Evolutionary conservation across 805 yeast species (phyloP), one percentile per base, ranked within the genome.

Genomic region (Candida cerambycidarum): DNA sequence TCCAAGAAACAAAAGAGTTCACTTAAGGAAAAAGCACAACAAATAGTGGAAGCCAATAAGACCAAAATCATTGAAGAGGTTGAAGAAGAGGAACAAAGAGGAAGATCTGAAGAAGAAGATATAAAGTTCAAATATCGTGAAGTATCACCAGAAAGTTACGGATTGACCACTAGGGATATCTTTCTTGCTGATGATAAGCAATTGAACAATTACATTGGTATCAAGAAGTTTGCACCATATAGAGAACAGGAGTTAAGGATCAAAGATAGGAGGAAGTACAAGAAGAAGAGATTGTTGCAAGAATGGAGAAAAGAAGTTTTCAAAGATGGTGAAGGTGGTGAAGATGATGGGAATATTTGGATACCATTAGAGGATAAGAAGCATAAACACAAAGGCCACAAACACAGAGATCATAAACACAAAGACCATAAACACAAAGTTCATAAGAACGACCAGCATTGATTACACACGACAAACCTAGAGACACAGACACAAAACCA

Each of bases 141-240:
- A 54, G 98, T 93, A 3, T 89, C 96, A 1, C 97, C 99, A 7
- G 98, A 93, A 56, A 69, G 89, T 8, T 93, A 79, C 66, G 98
- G 98, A 10, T 73, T 93, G 38, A 74, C 86, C 0, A 77, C 93
- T 0, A 75, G 93, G 48, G 99, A 93, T 55, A 93, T 93, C 37
- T 71, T 93, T 41, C 67, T 88, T 45, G 99, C 99, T 11, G 92
- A 87, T 57, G 99, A 93, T 61, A 74, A 76, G 47, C 85, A 84
- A 38, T 73, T 93, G 62, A 93, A 93, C 63, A 84, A 82, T 43
- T 89, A 75, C 56, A 83, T 89, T 44, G 93, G 97, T 16, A 69
- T 93, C 55, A 92, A 92, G 71, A 90, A 90, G 63, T 81, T 93
- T 52, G 97, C 98, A 0, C 92, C 98, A 21, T 93, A 87, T 62